phyloP scores from a whole-genome alignment of 176 grass and related monocot species.

The Aegilops bicornis region DNA sequence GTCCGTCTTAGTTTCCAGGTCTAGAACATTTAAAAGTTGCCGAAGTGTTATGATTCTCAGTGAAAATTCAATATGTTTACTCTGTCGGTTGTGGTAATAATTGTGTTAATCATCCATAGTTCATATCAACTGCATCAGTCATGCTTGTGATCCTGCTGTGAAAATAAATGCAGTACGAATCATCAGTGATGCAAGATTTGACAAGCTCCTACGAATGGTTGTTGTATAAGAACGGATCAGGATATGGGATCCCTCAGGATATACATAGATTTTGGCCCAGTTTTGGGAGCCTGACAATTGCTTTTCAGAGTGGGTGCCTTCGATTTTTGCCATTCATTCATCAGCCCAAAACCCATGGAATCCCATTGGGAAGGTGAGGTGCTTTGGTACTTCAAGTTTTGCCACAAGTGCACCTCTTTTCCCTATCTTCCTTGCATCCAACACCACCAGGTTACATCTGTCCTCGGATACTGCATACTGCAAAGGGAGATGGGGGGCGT shows the following conservation, averaged over 20 bases:
- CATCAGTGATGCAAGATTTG: background rate
- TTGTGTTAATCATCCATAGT: background rate
- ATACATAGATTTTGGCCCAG: background rate
- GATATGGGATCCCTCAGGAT: background rate
- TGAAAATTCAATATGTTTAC: slow-evolving; percentile 1
- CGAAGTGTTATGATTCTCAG: background rate
- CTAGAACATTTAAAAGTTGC: background rate
- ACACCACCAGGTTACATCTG: slow-evolving; percentile 69
- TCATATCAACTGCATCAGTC: background rate
- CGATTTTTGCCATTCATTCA: slow-evolving; percentile 3
- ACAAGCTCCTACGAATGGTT: background rate
- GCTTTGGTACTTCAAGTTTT: slow-evolving; percentile 78
- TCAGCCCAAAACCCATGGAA: slow-evolving; percentile 93
- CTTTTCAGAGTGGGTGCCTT: background rate
- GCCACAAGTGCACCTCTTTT: slow-evolving; percentile 49
- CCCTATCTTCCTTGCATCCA: slow-evolving; percentile 82
- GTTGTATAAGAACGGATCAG: background rate
- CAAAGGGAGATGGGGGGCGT: slow-evolving; percentile 4
- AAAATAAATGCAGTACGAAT: background rate
- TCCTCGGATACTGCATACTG: slow-evolving; percentile 78
- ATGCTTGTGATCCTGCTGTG: background rate
- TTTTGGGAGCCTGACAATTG: background rate
- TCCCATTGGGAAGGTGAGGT: slow-evolving; percentile 83
- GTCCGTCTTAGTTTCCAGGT: slow-evolving; percentile 14
- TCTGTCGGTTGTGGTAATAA: background rate